Evolutionary conservation across 1,139 yeast genomes (phyloP), one percentile per base, ranked within the genome.

Genomic region (Pichia sp.): DNA sequence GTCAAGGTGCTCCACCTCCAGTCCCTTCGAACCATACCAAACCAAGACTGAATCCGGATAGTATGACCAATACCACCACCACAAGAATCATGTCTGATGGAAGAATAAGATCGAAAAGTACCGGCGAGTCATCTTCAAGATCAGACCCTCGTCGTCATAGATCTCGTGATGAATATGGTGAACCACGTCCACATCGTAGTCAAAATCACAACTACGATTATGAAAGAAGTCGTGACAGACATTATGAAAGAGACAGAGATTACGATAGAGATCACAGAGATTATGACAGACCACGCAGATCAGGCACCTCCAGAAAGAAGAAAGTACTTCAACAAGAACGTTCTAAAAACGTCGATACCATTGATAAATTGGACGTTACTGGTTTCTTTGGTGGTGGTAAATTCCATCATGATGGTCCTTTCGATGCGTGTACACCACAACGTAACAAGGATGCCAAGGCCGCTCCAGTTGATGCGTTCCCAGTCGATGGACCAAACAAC

Each of bases 331-430:
- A 60, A 46, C 49, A 60, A 46, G 66, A 60, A 64, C 68, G 58
- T 61, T 75, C 57, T 21, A 81, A 82, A 58, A 80, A 81, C 56
- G 79, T 93, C 55, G 99, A 93, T 63, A 88, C 96, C 5, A 93
- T 93, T 59, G 99, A 93, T 69, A 87, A 86, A 67, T 74, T 93
- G 57, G 99, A 93, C 65, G 98, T 91, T 34, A 90, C 98, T 8
- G 98, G 96, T 1, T 76, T 93, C 55, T 91, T 87, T 64, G 97
- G 97, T n/a, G 84, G 88, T 38, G 86, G 87, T 24, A 88, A 93
- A 1, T 93, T 93, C 75, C 99, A 93, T 67, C 99, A 93, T 66
- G 99, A 93, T 67, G 99, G 99, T 14, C 99, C 99, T 17, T 93
- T 93, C 66, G 99, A 93, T 67, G 99, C 99, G 2, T 91, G 98